Evolutionary conservation across 352 stramenopile genomes (phyloP), one percentile per base, ranked within the genome.

Genomic region (Globisporangium ultimum): DNA sequence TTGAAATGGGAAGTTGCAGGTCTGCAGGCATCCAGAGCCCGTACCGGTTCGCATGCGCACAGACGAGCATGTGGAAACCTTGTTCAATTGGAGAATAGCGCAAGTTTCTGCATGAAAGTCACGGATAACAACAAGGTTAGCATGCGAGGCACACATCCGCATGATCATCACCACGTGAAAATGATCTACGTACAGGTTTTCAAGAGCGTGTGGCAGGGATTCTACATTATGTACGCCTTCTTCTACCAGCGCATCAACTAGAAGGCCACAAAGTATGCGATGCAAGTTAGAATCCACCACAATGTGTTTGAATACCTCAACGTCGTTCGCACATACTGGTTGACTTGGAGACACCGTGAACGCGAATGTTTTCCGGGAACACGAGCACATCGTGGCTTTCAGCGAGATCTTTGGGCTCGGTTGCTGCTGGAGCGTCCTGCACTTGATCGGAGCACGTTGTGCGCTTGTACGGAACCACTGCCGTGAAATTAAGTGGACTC

Each of bases 11-110:
- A 36, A 36, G 7, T 36, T 36, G 28, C 28, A 36, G 28, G 28
- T 6, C 9, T 18, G 40, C 13, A 45, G 8, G 12, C 40, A 47
- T 15, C 38, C 6, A 36, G 34, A 14, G 24, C 66, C 55, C 68
- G 52, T 28, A 80, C 64, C 75, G 55, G 20, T 74, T 64, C 52
- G 70, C 74, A 43, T 92, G 83, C 3, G 80, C 78, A 49, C 83
- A 92, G 22, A 85, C 80, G 55, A 92, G 72, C 66, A 89, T 76
- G 66, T 92, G 78, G 52, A 78, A 68, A 22, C 59, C 74, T 11
- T 67, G 18, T 11, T 74, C 72, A 55, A 88, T 57, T 3, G 52
- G 53, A 34, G 66, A 70, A 46, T 79, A 74, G 51, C 48, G 53
- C 41, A 88, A 46, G 4, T 82, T 72, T 11, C 77, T 87, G 28